Percentiles rank a stretch among this genome's conserved stretches.
Conservation (phyloP, 441 rosid genomes). For the Erodium texanum region DNA sequence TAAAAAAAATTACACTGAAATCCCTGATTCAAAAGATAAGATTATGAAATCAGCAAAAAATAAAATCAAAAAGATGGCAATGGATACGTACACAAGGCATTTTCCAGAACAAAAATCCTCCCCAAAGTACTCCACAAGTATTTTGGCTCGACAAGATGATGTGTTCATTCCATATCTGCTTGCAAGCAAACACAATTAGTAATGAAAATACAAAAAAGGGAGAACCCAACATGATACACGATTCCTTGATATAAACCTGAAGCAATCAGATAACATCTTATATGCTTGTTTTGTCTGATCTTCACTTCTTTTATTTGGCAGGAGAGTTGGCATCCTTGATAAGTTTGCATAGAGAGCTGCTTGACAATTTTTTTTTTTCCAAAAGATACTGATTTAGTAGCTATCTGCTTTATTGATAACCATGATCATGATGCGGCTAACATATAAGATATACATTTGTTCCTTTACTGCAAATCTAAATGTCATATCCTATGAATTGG, state of each 20-base stretch:
- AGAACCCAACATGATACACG: not conserved
- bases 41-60: not conserved
- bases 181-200: constrained; percentile 7
- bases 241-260: constrained; percentile 38
- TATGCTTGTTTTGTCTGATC: constrained; percentile 61
- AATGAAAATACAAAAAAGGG: constrained; percentile 7
- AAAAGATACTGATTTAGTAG: not conserved
- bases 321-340: constrained; percentile 53
- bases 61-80: not conserved
- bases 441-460: not conserved
- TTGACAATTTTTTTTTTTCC: constrained; percentile 6
- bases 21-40: not conserved
- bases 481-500: not conserved
- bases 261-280: constrained; percentile 73
- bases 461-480: not conserved
- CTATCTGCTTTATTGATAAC: not conserved
- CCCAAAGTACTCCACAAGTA: constrained; percentile 77
- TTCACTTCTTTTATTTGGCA: constrained; percentile 68
- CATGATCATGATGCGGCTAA: not conserved
- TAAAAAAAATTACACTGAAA: not conserved
- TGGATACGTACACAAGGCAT: constrained; percentile 51
- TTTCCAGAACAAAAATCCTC: constrained; percentile 51
- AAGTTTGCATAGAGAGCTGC: constrained; percentile 72
- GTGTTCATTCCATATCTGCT: constrained; percentile 87
- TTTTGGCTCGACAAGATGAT: constrained; percentile 67